Conservation (phyloP, 2,329 filamentous ascomycete genomes). For the Fusarium marasasianum region DNA sequence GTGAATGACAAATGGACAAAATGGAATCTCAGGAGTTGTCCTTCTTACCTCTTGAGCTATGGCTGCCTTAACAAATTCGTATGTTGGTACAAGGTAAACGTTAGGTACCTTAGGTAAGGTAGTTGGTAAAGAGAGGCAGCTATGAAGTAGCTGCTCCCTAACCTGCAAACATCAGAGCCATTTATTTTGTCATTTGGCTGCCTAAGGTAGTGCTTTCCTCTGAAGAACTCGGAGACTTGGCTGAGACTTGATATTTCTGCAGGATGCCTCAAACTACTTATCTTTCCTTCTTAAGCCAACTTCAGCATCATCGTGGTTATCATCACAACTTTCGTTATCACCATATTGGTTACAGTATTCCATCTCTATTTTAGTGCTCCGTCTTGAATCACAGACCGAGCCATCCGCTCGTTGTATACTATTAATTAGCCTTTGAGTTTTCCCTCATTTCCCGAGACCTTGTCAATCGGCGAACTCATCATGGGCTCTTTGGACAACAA, state of each 20-base stretch:
- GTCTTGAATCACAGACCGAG: neutral
- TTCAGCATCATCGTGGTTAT: neutral
- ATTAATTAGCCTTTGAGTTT: neutral
- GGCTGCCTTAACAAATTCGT: neutral
- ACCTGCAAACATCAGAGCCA: neutral
- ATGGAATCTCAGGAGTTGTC: neutral
- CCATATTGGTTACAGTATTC: neutral
- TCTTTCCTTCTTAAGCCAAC: neutral
- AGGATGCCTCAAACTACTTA: neutral
- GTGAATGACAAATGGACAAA: neutral
- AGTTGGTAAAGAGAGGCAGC: neutral
- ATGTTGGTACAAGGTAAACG: neutral
- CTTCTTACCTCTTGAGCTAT: neutral
- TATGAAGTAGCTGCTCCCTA: neutral
- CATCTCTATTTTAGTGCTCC: neutral
- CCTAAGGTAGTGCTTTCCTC: neutral
- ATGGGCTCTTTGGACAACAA: neutral
- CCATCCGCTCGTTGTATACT: neutral
- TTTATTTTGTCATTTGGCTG: neutral
- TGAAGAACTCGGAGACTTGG: neutral
- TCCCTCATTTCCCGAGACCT: neutral
- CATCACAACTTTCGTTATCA: neutral
- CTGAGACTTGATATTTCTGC: neutral
- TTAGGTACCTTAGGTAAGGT: neutral
- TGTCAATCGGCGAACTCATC: neutral